Conservation (phyloP, 2,329 filamentous ascomycete genomes). For the Pleomassaria siparia region DNA sequence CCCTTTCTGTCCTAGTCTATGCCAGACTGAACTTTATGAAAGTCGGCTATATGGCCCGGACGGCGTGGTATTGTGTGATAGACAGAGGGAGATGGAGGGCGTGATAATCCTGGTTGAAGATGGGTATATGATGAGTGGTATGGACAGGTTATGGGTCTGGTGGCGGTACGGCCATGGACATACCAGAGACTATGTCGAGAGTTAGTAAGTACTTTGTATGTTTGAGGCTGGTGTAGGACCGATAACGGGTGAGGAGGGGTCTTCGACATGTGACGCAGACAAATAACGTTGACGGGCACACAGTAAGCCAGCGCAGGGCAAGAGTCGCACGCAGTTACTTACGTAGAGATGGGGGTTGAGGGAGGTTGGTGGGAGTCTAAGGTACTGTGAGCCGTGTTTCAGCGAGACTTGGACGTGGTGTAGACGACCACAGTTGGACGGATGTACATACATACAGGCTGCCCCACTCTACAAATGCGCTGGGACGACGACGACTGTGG, state of each 20-base stretch:
- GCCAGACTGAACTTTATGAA: not conserved
- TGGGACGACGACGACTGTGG: slow-evolving; percentile 18
- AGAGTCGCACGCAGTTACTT: slow-evolving; percentile 2
- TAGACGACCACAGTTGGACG: slow-evolving; percentile 11
- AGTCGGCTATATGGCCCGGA: not conserved
- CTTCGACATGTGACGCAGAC: slow-evolving; percentile 7
- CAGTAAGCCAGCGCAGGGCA: not conserved
- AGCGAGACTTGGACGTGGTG: slow-evolving; percentile 9
- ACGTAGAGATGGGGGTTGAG: not conserved
- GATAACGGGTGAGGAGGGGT: slow-evolving; percentile 8
- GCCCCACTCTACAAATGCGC: slow-evolving; percentile 18
- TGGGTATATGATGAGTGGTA: not conserved
- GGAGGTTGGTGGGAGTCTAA: not conserved
- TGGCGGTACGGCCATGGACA: not conserved
- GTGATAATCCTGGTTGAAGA: not conserved
- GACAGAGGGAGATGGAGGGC: not conserved
- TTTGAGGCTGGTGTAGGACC: not conserved
- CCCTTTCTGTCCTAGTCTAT: not conserved
- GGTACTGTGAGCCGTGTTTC: slow-evolving; percentile 8
- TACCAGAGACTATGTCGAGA: not conserved
- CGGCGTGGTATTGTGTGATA: not conserved
- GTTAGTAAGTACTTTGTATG: not conserved
- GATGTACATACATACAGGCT: too few relatives aligned
- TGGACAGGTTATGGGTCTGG: not conserved
- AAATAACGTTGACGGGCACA: not conserved